Evolutionary conservation across 176 grass and related monocot genomes (phyloP).

Genomic region (Eleusine indica): DNA sequence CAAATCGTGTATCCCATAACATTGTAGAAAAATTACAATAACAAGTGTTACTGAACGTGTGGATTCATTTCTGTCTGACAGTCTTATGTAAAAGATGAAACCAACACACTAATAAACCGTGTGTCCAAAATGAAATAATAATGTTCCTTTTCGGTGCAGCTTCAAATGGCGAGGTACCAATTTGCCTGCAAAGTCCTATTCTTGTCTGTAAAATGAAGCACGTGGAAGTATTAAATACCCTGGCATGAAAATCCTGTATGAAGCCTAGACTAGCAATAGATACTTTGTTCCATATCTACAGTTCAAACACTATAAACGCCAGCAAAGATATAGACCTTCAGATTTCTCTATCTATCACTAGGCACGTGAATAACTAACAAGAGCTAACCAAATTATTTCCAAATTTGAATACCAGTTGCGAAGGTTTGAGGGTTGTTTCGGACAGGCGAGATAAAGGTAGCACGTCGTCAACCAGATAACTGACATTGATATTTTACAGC

Average conservation of each 20-base stretch:
- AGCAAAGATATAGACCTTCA: background rate
- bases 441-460: constrained; percentile 1
- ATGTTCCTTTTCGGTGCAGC: background rate
- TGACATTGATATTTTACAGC: background rate
- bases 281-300: background rate
- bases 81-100: background rate
- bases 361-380: background rate
- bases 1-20: background rate
- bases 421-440: background rate
- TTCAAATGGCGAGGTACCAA: background rate
- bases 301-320: background rate
- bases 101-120: background rate
- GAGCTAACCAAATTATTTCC: constrained; percentile 3
- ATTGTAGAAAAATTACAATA: background rate
- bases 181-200: constrained; percentile 13
- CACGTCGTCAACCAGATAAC: background rate
- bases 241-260: background rate
- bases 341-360: constrained; percentile 1
- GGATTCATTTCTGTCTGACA: background rate
- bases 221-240: background rate
- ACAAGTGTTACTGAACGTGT: background rate
- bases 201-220: background rate
- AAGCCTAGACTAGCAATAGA: background rate
- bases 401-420: constrained; percentile 25
- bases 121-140: background rate